Percentiles rank a stretch among this genome's conserved stretches.
Evolutionary conservation across 2,329 filamentous ascomycete genomes (phyloP).

Genomic region (Cryphonectria japonica): DNA sequence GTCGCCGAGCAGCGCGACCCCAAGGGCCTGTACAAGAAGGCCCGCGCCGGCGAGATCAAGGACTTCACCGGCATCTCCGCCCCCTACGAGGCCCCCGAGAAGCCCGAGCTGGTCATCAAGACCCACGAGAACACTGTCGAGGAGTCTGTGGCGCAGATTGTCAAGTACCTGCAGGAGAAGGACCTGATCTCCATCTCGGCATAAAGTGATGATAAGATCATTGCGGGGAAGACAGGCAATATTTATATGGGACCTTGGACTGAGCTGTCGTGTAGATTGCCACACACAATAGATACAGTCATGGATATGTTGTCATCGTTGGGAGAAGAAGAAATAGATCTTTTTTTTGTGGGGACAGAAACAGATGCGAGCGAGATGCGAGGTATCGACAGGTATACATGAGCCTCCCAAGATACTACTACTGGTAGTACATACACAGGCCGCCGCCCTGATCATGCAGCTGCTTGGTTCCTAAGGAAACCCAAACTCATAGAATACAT

Average conservation of each 20-base stretch:
- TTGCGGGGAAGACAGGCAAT: background rate
- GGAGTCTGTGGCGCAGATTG: conserved; percentile 85
- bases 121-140: conserved; percentile 83
- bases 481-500: conserved; percentile 96
- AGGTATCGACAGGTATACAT: conserved; percentile 21
- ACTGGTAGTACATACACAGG: conserved; percentile 20
- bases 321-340: background rate
- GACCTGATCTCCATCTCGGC: conserved; percentile 52
- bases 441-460: conserved; percentile 2
- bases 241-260: background rate
- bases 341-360: background rate
- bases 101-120: conserved; percentile 84
- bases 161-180: conserved; percentile 74
- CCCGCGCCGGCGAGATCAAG: conserved; percentile 88
- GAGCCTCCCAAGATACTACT: conserved; percentile 12
- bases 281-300: conserved; percentile 12
- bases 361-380: conserved; percentile 8
- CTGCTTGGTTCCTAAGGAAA: conserved; percentile 51
- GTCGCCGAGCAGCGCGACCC: conserved; percentile 94
- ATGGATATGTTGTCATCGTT: conserved; percentile 9
- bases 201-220: background rate
- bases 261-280: background rate
- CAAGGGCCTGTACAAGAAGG: conserved; percentile 98
- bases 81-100: conserved; percentile 88
- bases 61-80: conserved; percentile 96